Conservation (phyloP, 768 basidiomycete species). For the Pisolithus microcarpus region DNA sequence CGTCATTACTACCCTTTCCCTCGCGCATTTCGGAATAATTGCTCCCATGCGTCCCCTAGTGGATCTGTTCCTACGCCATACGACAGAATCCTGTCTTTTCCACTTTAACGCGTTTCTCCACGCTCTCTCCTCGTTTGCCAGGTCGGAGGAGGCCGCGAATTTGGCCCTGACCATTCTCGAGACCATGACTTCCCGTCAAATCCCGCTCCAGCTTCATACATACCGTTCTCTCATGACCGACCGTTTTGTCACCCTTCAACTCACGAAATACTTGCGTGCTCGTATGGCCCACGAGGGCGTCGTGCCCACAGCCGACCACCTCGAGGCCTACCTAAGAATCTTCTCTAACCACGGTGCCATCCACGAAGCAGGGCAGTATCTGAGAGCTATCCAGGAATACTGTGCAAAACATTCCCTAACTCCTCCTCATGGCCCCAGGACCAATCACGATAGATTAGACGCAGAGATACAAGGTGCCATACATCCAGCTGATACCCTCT, state of each 20-base stretch:
- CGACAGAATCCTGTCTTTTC: slow-evolving; percentile 17
- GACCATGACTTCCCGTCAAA: slow-evolving; percentile 40
- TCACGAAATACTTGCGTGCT: slow-evolving; percentile 40
- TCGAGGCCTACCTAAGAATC: slow-evolving; percentile 43
- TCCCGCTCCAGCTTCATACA: slow-evolving; percentile 35
- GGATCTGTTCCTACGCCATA: slow-evolving; percentile 33
- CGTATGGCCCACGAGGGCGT: slow-evolving; percentile 36
- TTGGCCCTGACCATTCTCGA: slow-evolving; percentile 36
- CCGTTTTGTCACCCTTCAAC: slow-evolving; percentile 42
- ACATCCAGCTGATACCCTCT: slow-evolving; percentile 36
- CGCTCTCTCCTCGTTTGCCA: slow-evolving; percentile 39
- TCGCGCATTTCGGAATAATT: slow-evolving; percentile 44
- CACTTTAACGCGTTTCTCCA: slow-evolving; percentile 50
- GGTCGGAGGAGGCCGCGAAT: slow-evolving; percentile 33
- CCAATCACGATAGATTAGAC: background rate
- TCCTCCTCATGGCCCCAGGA: slow-evolving; percentile 16
- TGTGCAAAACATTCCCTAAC: slow-evolving; percentile 12
- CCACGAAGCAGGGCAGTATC: slow-evolving; percentile 35
- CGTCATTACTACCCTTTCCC: slow-evolving; percentile 39
- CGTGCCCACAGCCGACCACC: slow-evolving; percentile 35
- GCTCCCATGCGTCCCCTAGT: slow-evolving; percentile 40
- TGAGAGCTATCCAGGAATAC: slow-evolving; percentile 30
- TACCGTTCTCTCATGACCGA: slow-evolving; percentile 42
- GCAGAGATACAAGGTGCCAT: slow-evolving; percentile 13
- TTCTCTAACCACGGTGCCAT: slow-evolving; percentile 40